phyloP scores from a whole-genome alignment of 1,139 yeast species.

The Candida glucosophila region DNA sequence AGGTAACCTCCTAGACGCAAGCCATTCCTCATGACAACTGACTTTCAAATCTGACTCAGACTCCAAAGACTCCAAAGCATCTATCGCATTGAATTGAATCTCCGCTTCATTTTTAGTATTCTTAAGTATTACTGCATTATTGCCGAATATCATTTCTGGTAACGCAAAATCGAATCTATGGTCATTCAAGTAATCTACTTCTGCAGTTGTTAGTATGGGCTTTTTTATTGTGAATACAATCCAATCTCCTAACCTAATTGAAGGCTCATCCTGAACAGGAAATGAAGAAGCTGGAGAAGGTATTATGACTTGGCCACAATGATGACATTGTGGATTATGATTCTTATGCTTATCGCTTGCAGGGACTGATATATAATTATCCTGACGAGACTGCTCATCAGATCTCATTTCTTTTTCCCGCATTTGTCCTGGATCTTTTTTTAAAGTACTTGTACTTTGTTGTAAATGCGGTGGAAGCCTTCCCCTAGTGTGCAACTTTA shows the following conservation, averaged over 20 bases:
- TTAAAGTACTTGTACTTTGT: no score
- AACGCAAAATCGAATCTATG: conserved; percentile 65
- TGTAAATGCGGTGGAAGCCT: conserved; percentile 16
- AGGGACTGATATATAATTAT: conserved; percentile 19
- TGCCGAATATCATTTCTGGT: conserved; percentile 98
- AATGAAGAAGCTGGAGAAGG: conserved; percentile 62
- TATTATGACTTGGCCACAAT: conserved; percentile 64
- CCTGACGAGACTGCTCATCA: no score
- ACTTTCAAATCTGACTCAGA: conserved; percentile 42
- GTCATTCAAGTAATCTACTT: conserved; percentile 67
- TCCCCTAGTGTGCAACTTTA: conserved; percentile 30
- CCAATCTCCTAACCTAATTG: conserved; percentile 68
- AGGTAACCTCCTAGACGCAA: conserved; percentile 46
- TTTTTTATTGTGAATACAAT: conserved; percentile 60
- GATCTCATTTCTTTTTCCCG: no score
- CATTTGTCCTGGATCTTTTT: no score
- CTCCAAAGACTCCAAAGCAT: conserved; percentile 66
- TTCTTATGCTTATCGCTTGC: no score
- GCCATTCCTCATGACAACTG: conserved; percentile 87
- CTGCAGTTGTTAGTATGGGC: conserved; percentile 70
- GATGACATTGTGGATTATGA: conserved; percentile 48
- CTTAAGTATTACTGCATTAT: conserved; percentile 53
- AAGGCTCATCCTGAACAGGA: conserved; percentile 58
- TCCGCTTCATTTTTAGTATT: conserved; percentile 33
- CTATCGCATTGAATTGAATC: conserved; percentile 66